A percentile compares a stretch with the other conserved stretches of the same genome.
These are phyloP conservation scores for Claviceps africana DNA, from an alignment of 2,329 filamentous ascomycete species.

Conservation along the genomic window DNA sequence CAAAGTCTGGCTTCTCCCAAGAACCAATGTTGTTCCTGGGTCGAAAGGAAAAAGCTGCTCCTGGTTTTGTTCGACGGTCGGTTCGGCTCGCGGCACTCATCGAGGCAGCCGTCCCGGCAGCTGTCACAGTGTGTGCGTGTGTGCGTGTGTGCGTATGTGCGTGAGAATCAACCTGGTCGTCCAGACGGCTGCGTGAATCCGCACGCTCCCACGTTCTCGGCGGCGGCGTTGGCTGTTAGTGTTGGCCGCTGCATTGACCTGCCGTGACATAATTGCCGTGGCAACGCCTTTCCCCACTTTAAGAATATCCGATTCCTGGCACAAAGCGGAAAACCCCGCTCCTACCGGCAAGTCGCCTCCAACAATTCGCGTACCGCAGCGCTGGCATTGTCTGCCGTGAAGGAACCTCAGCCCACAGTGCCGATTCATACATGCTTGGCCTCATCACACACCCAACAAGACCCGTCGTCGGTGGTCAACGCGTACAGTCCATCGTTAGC, in stretches of 20 bases:
- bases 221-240: conserved; percentile 5
- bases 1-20: conserved; percentile 10
- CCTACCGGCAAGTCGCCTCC: too few relatives aligned
- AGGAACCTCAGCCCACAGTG: neutral
- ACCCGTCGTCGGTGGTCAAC: too few relatives aligned
- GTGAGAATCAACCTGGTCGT: conserved; percentile 3
- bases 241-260: neutral
- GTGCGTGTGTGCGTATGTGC: too few relatives aligned
- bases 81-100: conserved; percentile 9
- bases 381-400: neutral
- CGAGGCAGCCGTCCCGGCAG: neutral
- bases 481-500: too few relatives aligned
- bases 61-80: conserved; percentile 14
- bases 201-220: conserved; percentile 8
- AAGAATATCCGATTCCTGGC: neutral
- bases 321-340: neutral
- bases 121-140: too few relatives aligned
- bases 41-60: conserved; percentile 18
- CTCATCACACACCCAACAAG: neutral
- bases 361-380: too few relatives aligned
- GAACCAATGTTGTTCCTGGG: conserved; percentile 17
- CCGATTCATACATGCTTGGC: neutral
- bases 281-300: conserved; percentile 10
- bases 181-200: neutral
- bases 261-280: conserved; percentile 17